phyloP scores from a whole-genome alignment of 2,329 filamentous ascomycete genomes.

The Sporothrix pseudoabietina region DNA sequence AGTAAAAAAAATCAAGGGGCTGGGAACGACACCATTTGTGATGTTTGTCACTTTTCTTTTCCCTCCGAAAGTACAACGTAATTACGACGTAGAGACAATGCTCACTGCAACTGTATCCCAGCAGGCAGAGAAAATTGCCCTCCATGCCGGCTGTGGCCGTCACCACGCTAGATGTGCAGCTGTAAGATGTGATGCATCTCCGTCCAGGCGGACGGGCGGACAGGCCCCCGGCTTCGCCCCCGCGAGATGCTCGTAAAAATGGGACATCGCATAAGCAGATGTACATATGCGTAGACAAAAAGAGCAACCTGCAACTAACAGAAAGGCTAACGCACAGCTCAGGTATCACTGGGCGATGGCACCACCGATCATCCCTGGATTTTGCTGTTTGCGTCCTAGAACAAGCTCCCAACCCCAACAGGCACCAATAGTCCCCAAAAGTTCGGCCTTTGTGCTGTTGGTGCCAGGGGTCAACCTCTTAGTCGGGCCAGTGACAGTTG shows the following conservation, averaged over 20 bases:
- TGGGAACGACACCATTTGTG: not conserved
- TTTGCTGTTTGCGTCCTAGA: not conserved
- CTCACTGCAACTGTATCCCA: conserved; percentile 1
- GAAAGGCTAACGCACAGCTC: not conserved
- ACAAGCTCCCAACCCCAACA: not conserved
- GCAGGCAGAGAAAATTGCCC: not conserved
- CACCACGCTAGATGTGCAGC: not conserved
- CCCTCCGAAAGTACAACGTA: not conserved
- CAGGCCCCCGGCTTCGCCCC: not conserved
- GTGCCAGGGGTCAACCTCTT: not conserved
- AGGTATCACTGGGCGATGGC: not conserved
- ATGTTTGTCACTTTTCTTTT: not conserved
- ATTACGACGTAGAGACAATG: not conserved
- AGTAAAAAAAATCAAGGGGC: not conserved
- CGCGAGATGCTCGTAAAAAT: not conserved
- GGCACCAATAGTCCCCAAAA: not conserved
- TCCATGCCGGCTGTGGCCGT: not conserved
- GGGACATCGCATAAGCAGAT: not conserved
- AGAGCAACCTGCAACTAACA: not conserved
- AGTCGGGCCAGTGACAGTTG: not conserved
- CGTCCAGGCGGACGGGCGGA: not conserved
- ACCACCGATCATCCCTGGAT: conserved; percentile 10
- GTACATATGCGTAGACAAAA: too few species aligned
- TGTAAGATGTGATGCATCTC: not conserved
- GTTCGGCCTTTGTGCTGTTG: not conserved